Conservation (phyloP, 1,284 basidiomycete species). For the Moesziomyces antarcticus region DNA sequence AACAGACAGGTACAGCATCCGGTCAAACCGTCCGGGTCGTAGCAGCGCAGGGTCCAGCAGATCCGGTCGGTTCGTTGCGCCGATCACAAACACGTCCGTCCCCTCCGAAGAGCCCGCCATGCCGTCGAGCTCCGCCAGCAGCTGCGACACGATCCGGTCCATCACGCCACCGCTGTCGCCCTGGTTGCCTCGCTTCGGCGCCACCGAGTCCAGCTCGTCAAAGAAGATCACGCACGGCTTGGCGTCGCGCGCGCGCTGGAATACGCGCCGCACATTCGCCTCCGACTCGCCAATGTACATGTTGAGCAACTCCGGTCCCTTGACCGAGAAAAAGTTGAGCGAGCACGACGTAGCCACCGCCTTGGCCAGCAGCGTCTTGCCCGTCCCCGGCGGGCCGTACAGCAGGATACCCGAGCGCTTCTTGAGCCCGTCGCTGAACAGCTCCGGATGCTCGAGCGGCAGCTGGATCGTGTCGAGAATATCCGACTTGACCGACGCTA, state of each 20-base stretch:
- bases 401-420: constrained; percentile 81
- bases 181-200: constrained; percentile 70
- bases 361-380: constrained; percentile 70
- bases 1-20: constrained; percentile 95
- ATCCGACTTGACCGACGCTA: constrained; percentile 87
- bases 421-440: constrained; percentile 92
- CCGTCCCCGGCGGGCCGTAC: constrained; percentile 70
- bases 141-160: constrained; percentile 70
- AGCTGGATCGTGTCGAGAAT: constrained; percentile 97
- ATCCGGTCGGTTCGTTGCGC: constrained; percentile 70
- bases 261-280: constrained; percentile 70
- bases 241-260: constrained; percentile 69
- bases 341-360: constrained; percentile 76
- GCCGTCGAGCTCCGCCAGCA: constrained; percentile 70
- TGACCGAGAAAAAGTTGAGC: constrained; percentile 71
- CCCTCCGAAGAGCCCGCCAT: constrained; percentile 68
- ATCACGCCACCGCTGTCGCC: constrained; percentile 71
- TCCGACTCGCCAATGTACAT: constrained; percentile 71
- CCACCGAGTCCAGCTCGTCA: constrained; percentile 70
- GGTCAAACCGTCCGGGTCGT: constrained; percentile 81
- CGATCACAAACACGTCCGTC: constrained; percentile 70
- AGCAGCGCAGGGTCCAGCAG: constrained; percentile 70
- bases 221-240: constrained; percentile 71
- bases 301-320: constrained; percentile 70
- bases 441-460: constrained; percentile 90